A percentile compares a stretch with the other conserved stretches of the same genome.
Evolutionary conservation across 257 asterid species (phyloP).

Genomic region (Ilex aquifolium): DNA sequence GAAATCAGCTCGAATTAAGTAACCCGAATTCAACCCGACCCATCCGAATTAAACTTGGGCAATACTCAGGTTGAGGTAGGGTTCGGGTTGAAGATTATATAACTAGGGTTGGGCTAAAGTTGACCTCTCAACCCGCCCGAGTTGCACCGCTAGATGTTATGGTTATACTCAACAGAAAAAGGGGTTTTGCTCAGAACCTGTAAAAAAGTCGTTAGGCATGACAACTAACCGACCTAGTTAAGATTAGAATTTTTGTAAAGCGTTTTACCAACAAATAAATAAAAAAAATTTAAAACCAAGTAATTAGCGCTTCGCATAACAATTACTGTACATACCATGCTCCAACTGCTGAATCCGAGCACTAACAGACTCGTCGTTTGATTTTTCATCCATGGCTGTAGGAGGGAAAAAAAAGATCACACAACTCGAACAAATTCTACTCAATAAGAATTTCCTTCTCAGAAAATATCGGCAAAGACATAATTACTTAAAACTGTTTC

Average conservation of each 20-base stretch:
- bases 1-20: too few relatives aligned
- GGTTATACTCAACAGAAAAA: too few relatives aligned
- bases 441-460: background rate
- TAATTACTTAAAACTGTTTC: too few relatives aligned
- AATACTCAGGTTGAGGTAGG: too few relatives aligned
- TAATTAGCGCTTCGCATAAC: too few relatives aligned
- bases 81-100: too few relatives aligned
- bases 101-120: too few relatives aligned
- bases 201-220: background rate
- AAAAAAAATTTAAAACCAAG: background rate
- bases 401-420: slow-evolving; percentile 3
- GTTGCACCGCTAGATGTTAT: too few relatives aligned
- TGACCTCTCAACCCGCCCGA: too few relatives aligned
- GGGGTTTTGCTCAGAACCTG: background rate
- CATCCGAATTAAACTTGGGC: too few relatives aligned
- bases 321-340: slow-evolving; percentile 45
- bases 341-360: slow-evolving; percentile 77
- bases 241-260: background rate
- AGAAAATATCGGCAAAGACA: too few relatives aligned
- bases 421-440: background rate
- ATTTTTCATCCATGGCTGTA: slow-evolving; percentile 61
- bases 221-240: background rate
- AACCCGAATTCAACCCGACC: too few relatives aligned
- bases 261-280: slow-evolving; percentile 1
- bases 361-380: slow-evolving; percentile 28